These are phyloP conservation scores for Stagonosporopsis rhizophila DNA, from an alignment of 2,329 filamentous ascomycete genomes.

Conservation along the genomic window DNA sequence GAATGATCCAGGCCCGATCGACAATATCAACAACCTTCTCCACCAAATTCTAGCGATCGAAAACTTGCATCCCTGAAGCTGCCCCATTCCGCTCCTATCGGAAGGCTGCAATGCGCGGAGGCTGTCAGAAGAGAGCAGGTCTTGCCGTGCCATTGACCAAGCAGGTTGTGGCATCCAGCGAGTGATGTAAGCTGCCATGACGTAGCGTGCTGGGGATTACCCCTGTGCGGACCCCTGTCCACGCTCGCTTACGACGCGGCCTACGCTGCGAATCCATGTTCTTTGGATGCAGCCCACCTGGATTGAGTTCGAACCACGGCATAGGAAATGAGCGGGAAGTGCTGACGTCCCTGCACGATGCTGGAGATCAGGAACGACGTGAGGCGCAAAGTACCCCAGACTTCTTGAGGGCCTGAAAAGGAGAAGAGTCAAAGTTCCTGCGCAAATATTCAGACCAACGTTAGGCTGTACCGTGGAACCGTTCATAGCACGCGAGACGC, in stretches of 20 bases:
- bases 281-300: constrained; percentile 8
- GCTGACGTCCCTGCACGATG: constrained; percentile 11
- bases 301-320: constrained; percentile 14
- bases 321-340: constrained; percentile 15
- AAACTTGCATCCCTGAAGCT: constrained; percentile 22
- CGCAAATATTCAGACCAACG: background rate
- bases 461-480: constrained; percentile 3
- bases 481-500: constrained; percentile 14
- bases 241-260: constrained; percentile 24
- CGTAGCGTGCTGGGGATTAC: constrained; percentile 28
- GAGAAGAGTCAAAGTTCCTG: background rate
- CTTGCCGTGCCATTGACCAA: constrained; percentile 29
- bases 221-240: constrained; percentile 14
- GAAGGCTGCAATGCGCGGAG: constrained; percentile 14
- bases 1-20: constrained; percentile 40
- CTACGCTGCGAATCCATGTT: constrained; percentile 16
- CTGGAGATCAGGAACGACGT: constrained; percentile 17
- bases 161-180: constrained; percentile 26
- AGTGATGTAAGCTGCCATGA: constrained; percentile 20
- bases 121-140: constrained; percentile 18
- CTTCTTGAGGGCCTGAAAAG: background rate
- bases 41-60: constrained; percentile 21
- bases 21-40: constrained; percentile 28
- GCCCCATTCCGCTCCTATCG: constrained; percentile 30
- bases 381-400: constrained; percentile 13